phyloP scores from a whole-genome alignment of 2,329 filamentous ascomycete species.

The Xylaria hypoxylon region DNA sequence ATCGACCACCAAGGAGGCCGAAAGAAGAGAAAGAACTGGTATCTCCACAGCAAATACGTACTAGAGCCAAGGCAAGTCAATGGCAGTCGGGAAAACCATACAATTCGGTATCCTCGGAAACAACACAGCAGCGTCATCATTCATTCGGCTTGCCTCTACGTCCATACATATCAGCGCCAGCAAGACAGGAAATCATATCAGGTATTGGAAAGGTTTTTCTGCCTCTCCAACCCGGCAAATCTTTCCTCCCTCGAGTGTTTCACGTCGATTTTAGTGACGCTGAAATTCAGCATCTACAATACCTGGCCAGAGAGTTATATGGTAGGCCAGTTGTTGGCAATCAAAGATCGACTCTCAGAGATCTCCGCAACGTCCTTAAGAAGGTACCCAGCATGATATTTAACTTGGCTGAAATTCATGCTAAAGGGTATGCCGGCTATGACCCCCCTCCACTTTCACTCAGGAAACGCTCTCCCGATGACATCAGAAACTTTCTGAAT shows the following conservation, averaged over 20 bases:
- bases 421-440: conserved; percentile 38
- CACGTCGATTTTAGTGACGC: conserved; percentile 49
- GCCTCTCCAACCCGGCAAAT: conserved; percentile 25
- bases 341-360: conserved; percentile 36
- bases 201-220: conserved; percentile 30
- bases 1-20: conserved; percentile 19
- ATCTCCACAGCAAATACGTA: conserved; percentile 42
- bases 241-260: conserved; percentile 38
- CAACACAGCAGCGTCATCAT: conserved; percentile 31
- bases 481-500: conserved; percentile 54
- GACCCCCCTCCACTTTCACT: conserved; percentile 39
- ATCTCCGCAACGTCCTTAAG: conserved; percentile 49
- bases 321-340: conserved; percentile 34
- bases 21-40: conserved; percentile 33
- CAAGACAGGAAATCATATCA: conserved; percentile 40
- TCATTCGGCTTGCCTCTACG: conserved; percentile 42
- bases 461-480: conserved; percentile 47
- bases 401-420: conserved; percentile 40
- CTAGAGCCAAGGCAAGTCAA: conserved; percentile 44
- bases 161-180: conserved; percentile 44
- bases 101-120: conserved; percentile 36
- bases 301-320: conserved; percentile 44
- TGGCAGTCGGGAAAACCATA: conserved; percentile 47
- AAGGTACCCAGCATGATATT: conserved; percentile 37
- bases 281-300: conserved; percentile 46